Base-by-base conservation (phyloP, 805 yeast species). In the Priceomyces fermenticarens region DNA sequence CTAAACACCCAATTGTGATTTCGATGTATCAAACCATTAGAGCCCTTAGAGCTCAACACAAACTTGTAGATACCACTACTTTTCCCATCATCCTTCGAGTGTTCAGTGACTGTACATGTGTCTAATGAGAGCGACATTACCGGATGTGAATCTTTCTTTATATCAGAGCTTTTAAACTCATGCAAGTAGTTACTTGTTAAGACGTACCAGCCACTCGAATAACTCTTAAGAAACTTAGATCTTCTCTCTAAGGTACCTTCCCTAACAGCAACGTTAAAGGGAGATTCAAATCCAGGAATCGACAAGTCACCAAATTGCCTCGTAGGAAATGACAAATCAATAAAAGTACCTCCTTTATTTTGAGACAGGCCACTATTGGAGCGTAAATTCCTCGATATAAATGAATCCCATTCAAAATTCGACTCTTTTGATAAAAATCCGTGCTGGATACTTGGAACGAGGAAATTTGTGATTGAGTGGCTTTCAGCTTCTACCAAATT, bases 1-100 rank as follows among this genome's bases (percentile, higher is more conserved):
- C 95, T 76, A 69, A 91, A 90, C n/a, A 90, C 93, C 88, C 93
- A 88, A 54, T 88, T 89, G 65, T 90, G 97, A 32, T 88, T 87
- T 54, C 88, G 75, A 46, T 81, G 83, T 47, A 88, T 73, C 44
- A 85, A 66, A 10, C 93, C 93, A 45, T 81, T 79, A 47, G 83
- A 81, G 58, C 60, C 69, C 54, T 85, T 87, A 12, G 89, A 80
- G 48, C 78, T 80, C 45, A 91, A 68, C 9, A 89, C 86, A 63
- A 91, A 93, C 65, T 89, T 89, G 59, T 81, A 81, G 43, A 66
- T 67, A 3, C 77, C 72, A 37, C 76, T 78, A 30, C 72, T 60
- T 39, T 65, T 70, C 20, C 82, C 79, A 49, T 84, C 88, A 52
- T 80, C 81, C 57, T 81, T 80, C 10, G 91, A 81, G 65, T 87